Evolutionary conservation across 495 filamentous ascomycete species (phyloP), one percentile per base, ranked within the genome.

Genomic region (Cairneyella variabilis): DNA sequence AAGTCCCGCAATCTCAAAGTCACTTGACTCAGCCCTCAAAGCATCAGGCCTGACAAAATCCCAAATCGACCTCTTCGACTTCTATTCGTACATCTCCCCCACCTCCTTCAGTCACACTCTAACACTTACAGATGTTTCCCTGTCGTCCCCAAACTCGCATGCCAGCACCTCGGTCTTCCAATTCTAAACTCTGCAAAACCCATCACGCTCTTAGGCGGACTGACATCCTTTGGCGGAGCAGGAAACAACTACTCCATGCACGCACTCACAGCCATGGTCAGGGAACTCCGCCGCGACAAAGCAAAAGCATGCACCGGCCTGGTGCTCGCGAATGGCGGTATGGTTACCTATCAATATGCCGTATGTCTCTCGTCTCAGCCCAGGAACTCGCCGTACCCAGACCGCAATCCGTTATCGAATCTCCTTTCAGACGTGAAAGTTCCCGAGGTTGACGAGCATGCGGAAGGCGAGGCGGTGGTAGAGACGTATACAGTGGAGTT

Each of bases 191-290:
- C 64, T 8, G n/a, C 67, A 3, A 75, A 72, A 54, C 76, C 74
- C 0, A 69, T 80, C 7, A 80, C 77, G 1, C 62, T 81, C 9
- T 59, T 83, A 2, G 79, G 79, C 1, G 79, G 79, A 0, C 56
- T 83, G 14, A 83, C 79, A 36, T 79, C 74, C 10, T 83, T 83
- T 49, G 79, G 79, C 3, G 79, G 79, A 0, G 78, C 79, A 18
- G 79, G 79, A 0, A 83, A 83, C 58, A 83, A 83, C 40, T 83
- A 83, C 54, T 78, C 75, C 4, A 77, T 81, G 73, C 79, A 83
- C 67, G 79, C 73, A 12, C 64, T 78, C 26, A 80, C 73, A 2
- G 71, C 72, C 53, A 73, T 79, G 65, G 66, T 69, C 4, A 71
- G 74, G 3, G 61, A 66, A 34, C 58, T 83, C 0, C 67, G 79